phyloP scores from a whole-genome alignment of 2,329 filamentous ascomycete species.

The Domatiomyces globalis region DNA sequence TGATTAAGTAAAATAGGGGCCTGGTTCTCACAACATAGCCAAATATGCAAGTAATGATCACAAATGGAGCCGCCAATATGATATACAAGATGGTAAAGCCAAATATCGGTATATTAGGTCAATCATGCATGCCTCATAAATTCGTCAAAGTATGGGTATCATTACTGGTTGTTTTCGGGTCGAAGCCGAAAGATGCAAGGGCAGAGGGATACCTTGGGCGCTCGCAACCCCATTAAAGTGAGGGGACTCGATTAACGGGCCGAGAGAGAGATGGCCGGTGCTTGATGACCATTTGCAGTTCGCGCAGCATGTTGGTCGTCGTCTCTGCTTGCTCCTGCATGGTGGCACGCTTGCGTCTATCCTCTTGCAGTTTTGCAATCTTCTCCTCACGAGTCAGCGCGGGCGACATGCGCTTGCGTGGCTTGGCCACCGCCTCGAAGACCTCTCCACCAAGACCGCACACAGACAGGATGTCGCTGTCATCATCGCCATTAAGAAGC shows the following conservation, averaged over 20 bases:
- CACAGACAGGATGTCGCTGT: conserved; percentile 23
- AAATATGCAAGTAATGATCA: too few relatives aligned
- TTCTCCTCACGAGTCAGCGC: conserved; percentile 69
- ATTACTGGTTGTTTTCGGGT: neutral
- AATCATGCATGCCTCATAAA: neutral
- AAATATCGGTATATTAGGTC: neutral
- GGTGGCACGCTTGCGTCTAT: conserved; percentile 59
- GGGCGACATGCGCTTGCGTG: conserved; percentile 48
- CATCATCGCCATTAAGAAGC: conserved; percentile 59
- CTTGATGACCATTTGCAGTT: conserved; percentile 80
- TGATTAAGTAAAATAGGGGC: too few relatives aligned
- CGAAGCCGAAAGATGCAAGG: neutral
- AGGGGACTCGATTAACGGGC: neutral
- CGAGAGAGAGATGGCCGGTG: conserved; percentile 27
- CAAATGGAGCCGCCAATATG: neutral
- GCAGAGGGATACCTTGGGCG: neutral
- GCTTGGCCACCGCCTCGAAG: conserved; percentile 78
- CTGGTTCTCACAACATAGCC: too few relatives aligned
- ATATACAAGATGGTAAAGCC: neutral
- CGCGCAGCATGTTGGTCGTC: conserved; percentile 77
- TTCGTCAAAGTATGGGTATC: neutral
- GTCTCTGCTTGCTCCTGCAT: conserved; percentile 63
- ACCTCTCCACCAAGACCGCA: conserved; percentile 47
- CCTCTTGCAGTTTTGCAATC: conserved; percentile 74
- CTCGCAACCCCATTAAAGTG: neutral